A percentile compares a stretch with the other conserved stretches of the same genome.
Conservation (phyloP, 768 basidiomycete species). For the Lepiota venenata region DNA sequence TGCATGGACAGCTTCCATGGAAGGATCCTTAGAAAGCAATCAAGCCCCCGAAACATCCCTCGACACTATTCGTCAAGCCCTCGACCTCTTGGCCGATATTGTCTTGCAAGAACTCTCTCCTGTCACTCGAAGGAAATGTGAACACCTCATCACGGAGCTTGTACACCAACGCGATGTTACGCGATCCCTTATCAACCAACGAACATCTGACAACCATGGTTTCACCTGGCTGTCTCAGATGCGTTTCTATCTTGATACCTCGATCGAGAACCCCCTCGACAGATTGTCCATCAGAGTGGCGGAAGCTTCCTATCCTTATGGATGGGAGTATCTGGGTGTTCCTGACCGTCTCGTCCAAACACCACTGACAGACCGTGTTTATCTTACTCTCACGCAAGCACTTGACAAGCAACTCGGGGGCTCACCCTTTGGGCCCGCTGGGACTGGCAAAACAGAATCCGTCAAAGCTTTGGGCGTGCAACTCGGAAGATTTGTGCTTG, state of each 20-base stretch:
- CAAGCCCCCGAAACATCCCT: constrained; percentile 62
- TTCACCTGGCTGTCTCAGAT: constrained; percentile 98
- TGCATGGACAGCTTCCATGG: constrained; percentile 88
- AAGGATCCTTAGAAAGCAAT: constrained; percentile 57
- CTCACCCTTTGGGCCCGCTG: constrained; percentile 96
- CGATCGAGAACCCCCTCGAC: constrained; percentile 72
- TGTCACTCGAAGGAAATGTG: constrained; percentile 96
- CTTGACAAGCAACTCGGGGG: constrained; percentile 94
- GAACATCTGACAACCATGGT: constrained; percentile 58
- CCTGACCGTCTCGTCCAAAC: constrained; percentile 97
- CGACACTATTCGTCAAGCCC: constrained; percentile 71
- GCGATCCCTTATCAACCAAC: constrained; percentile 68
- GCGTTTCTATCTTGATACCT: constrained; percentile 89
- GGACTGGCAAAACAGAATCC: constrained; percentile 98
- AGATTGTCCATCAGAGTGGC: constrained; percentile 81
- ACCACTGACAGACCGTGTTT: constrained; percentile 94
- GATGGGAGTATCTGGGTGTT: constrained; percentile 98
- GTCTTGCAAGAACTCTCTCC: constrained; percentile 87
- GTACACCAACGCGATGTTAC: constrained; percentile 98
- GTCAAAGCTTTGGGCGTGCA: constrained; percentile 98
- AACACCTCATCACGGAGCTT: constrained; percentile 97
- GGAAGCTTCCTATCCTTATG: constrained; percentile 92
- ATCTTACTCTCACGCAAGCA: constrained; percentile 94
- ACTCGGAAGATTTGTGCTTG: constrained; percentile 96
- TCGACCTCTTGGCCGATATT: constrained; percentile 95